These are phyloP conservation scores for Colletotrichum agaves DNA, from an alignment of 2,329 filamentous ascomycete species.

Conservation along the genomic window DNA sequence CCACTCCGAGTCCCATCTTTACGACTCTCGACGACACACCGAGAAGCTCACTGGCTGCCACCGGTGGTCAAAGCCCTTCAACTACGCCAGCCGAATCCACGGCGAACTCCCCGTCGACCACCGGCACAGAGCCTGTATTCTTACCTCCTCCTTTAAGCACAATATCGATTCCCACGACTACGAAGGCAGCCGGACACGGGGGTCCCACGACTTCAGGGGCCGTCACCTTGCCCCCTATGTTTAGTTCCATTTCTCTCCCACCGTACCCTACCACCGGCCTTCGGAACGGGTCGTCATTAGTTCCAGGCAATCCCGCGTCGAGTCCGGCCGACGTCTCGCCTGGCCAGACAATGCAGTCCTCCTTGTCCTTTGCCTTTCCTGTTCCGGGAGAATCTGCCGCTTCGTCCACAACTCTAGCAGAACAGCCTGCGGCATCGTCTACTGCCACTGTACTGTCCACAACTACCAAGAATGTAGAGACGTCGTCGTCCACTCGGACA, in stretches of 20 bases:
- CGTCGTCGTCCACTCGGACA: background rate
- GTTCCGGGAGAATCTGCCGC: slow-evolving; percentile 3
- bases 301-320: background rate
- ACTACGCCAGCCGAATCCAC: slow-evolving; percentile 1
- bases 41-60: background rate
- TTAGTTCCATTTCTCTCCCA: slow-evolving; percentile 30
- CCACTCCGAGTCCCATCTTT: slow-evolving; percentile 37
- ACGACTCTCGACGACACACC: slow-evolving; percentile 26
- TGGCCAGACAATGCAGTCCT: slow-evolving; percentile 5
- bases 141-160: slow-evolving; percentile 15
- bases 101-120: background rate
- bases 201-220: background rate
- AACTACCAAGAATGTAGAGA: background rate
- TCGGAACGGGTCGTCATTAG: slow-evolving; percentile 6
- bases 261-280: slow-evolving; percentile 4
- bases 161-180: background rate
- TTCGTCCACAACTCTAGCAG: background rate
- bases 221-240: slow-evolving; percentile 18
- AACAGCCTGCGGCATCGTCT: background rate
- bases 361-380: slow-evolving; percentile 30
- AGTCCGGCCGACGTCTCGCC: background rate
- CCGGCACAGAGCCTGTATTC: background rate
- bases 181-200: background rate
- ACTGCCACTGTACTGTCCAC: slow-evolving; percentile 1
- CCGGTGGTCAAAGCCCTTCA: background rate